Percentiles rank a stretch among this genome's conserved stretches.
These are phyloP conservation scores for Phoma sp. DNA, from an alignment of 2,329 filamentous ascomycete genomes.

Conservation along the genomic window DNA sequence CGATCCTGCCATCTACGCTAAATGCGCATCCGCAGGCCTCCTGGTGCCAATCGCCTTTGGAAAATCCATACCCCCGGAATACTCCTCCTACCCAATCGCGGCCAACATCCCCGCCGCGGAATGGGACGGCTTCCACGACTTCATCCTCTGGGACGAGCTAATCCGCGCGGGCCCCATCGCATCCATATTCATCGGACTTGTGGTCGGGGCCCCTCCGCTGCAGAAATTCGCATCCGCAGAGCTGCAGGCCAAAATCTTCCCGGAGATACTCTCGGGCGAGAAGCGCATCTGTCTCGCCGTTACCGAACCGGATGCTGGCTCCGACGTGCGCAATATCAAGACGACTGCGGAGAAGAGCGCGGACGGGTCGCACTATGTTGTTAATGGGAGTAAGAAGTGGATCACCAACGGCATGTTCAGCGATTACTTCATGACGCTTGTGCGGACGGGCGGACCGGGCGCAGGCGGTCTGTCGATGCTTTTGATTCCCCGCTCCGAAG, in stretches of 20 bases:
- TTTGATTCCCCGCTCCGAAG: constrained; percentile 37
- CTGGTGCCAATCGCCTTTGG: constrained; percentile 43
- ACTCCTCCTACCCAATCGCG: constrained; percentile 53
- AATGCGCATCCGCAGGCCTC: constrained; percentile 39
- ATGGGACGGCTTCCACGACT: constrained; percentile 50
- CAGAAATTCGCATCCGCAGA: constrained; percentile 32
- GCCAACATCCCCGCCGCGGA: constrained; percentile 54
- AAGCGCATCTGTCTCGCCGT: constrained; percentile 44
- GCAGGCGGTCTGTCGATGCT: constrained; percentile 42
- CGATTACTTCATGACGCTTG: constrained; percentile 45
- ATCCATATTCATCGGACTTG: constrained; percentile 36
- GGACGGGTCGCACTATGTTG: constrained; percentile 43
- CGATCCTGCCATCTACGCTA: constrained; percentile 32
- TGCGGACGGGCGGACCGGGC: constrained; percentile 40
- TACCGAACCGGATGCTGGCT: constrained; percentile 40
- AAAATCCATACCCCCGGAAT: constrained; percentile 37
- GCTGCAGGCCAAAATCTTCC: constrained; percentile 37
- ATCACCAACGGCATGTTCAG: constrained; percentile 48
- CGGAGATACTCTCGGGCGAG: constrained; percentile 35
- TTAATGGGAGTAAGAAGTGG: constrained; percentile 52
- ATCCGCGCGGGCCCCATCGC: constrained; percentile 38
- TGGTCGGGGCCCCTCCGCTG: constrained; percentile 41
- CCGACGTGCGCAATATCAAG: constrained; percentile 36
- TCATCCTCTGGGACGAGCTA: constrained; percentile 47
- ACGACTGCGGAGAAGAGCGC: constrained; percentile 36